phyloP scores from a whole-genome alignment of 1,284 basidiomycete species.

The Boletus mariae region DNA sequence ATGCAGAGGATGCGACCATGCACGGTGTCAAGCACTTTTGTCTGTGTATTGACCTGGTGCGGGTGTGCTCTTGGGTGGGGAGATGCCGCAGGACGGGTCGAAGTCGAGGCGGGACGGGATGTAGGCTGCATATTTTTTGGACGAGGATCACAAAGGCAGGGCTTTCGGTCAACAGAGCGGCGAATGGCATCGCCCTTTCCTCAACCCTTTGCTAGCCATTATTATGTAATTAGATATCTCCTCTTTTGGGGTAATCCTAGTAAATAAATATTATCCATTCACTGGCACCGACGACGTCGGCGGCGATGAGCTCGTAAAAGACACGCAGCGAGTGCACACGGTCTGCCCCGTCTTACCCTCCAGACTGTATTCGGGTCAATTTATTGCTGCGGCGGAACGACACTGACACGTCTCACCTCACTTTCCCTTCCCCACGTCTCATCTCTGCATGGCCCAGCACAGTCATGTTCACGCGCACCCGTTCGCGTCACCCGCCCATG shows the following conservation, averaged over 20 bases:
- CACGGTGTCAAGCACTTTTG: constrained; percentile 68
- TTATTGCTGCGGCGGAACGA: background rate
- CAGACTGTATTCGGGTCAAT: constrained; percentile 4
- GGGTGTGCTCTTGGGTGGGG: constrained; percentile 48
- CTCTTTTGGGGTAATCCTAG: constrained; percentile 7
- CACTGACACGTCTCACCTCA: background rate
- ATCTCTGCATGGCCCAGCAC: constrained; percentile 29
- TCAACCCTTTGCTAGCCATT: background rate
- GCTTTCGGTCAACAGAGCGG: constrained; percentile 5
- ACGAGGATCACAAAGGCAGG: constrained; percentile 19
- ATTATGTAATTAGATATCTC: constrained; percentile 31
- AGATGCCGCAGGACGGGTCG: constrained; percentile 52
- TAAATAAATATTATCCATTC: constrained; percentile 13
- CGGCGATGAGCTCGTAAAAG: constrained; percentile 29
- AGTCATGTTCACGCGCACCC: constrained; percentile 10
- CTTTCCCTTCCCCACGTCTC: background rate
- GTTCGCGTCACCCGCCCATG: constrained; percentile 3
- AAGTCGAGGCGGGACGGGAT: constrained; percentile 57
- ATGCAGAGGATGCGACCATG: constrained; percentile 92
- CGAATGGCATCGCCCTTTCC: background rate
- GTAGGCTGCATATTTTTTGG: constrained; percentile 37
- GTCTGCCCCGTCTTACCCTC: constrained; percentile 4
- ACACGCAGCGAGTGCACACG: constrained; percentile 13
- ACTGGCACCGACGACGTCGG: constrained; percentile 16
- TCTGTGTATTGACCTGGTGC: constrained; percentile 68